These are phyloP conservation scores for Lentinula detonsa DNA, from an alignment of 768 basidiomycete species.

Conservation along the genomic window DNA sequence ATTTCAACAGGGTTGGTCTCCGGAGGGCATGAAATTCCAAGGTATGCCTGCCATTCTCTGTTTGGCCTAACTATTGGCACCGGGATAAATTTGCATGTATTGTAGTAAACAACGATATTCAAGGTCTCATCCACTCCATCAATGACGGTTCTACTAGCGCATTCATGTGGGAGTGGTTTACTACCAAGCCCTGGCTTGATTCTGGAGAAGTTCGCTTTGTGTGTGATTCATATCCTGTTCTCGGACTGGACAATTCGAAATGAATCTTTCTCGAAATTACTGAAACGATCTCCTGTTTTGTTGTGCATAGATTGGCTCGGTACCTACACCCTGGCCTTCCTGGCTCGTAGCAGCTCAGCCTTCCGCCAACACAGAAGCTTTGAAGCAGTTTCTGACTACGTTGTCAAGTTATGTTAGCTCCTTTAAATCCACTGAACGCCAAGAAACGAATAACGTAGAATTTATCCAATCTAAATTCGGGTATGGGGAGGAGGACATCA, in stretches of 20 bases:
- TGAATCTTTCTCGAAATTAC: too few species aligned
- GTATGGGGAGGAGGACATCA: conserved; percentile 77
- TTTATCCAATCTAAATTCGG: conserved; percentile 79
- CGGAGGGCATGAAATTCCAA: conserved; percentile 59
- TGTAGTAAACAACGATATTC: conserved; percentile 76
- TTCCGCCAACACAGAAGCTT: conserved; percentile 38
- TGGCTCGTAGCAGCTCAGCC: conserved; percentile 93
- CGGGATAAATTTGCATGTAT: not conserved
- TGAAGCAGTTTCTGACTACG: conserved; percentile 54
- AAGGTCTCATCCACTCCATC: conserved; percentile 76
- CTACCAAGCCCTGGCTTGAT: conserved; percentile 67
- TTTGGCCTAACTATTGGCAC: not conserved
- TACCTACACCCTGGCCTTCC: conserved; percentile 94
- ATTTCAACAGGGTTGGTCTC: conserved; percentile 77
- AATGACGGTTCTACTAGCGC: conserved; percentile 85
- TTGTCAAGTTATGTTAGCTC: conserved; percentile 60
- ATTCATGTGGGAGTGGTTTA: conserved; percentile 97
- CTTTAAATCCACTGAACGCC: conserved; percentile 58
- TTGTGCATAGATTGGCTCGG: conserved; percentile 63
- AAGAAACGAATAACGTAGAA: conserved; percentile 54
- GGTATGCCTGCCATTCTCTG: conserved; percentile 30
- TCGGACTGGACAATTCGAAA: not conserved
- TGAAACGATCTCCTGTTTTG: too few species aligned
- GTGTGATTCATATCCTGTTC: conserved; percentile 22
- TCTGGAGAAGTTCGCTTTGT: conserved; percentile 80